Base-by-base conservation (phyloP, 345 rosid species). In the Gossypium longicalyx region DNA sequence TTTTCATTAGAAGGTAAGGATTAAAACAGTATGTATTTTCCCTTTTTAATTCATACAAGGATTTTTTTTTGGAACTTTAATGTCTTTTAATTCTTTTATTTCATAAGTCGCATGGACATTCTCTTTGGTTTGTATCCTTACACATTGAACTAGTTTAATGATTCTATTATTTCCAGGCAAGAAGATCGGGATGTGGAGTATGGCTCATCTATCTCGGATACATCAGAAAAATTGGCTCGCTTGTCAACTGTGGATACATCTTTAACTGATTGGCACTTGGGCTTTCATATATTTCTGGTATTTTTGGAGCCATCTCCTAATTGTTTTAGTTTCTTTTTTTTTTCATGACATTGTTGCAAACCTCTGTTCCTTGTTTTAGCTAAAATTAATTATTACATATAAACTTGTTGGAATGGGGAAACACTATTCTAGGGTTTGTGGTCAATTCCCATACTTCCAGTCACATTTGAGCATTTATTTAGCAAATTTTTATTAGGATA, bases 231-330 rank as follows among this genome's bases (percentile, higher is more conserved):
- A 83, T 76, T 87, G 75, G 84, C 85, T 61, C 88, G 87, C 75
- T 77, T 94, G 77, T 87, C 97, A 67, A 85, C 86, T 77, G 90
- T 87, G 75, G 93, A 93, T 79, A 77, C 87, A 67, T 87, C 96
- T 80, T 86, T 91, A 82, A 91, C 89, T 23, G 99, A 93, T 82
- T 95, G 99, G 98, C 97, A 93, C 85, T 81, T 87, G 80, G 98
- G 99, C 79, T 95, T 93, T 80, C 98, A 90, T 83, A 89, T 90
- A 61, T 87, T 77, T 83, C 80, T 95, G 98, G 99, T 95, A 89
- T 80, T 61, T 5, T 65, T 57, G 38, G 22, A 74, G 20, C 34
- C 59, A 29, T 54, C 71, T 62, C 41, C 16, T 77, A 7, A 20
- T 19, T 63, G 19, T 54, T 4, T 73, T 16, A 71, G 41, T 63